Evolutionary conservation across 441 rosid genomes (phyloP), one percentile per base, ranked within the genome.

Genomic region (Gossypium lobatum): DNA sequence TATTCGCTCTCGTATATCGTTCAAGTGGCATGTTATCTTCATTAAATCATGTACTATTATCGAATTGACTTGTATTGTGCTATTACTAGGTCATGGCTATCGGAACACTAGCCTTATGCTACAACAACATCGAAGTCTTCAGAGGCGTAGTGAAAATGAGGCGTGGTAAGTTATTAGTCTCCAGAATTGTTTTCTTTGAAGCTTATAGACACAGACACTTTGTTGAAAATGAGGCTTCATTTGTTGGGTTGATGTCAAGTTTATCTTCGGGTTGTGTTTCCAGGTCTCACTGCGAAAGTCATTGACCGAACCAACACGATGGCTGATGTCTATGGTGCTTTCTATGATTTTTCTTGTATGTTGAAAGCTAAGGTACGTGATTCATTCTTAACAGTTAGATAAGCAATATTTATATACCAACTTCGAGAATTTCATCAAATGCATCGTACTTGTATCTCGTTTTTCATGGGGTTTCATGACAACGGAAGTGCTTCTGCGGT

Each of bases 131-230:
- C 54, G 94, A 93, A 88, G 90, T 95, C 81, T 95, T 95, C 82
- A 86, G 94, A 86, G 95, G 95, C 1, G 95, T 88, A 0, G 98
- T 93, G 78, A 93, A 93, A 80, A 76, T 95, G 92, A 90, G 98
- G 82, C 93, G 97, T 53, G 99, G 99, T 95, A 86, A 83, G 92
- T 78, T 71, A 54, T 70, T 75, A 23, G 23, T 72, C 72, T 45
- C 1, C 10, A 68, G 48, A 55, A 57, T 21, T 45, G 39, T 74
- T 48, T 76, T 76, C 73, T 70, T 77, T 50, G 34, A 21, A 28
- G 16, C 54, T 50, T n/a, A 50, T n/a, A 46, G 53, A 1, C 53
- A 20, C 4, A 4, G 53, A 45, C 55, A 18, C 31, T 13, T 21
- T 5, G 37, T 31, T 31, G 37, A 31, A 31, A 31, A 0, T 31